Conservation (phyloP, 2,329 filamentous ascomycete genomes). For the Nigrospora osmanthi region DNA sequence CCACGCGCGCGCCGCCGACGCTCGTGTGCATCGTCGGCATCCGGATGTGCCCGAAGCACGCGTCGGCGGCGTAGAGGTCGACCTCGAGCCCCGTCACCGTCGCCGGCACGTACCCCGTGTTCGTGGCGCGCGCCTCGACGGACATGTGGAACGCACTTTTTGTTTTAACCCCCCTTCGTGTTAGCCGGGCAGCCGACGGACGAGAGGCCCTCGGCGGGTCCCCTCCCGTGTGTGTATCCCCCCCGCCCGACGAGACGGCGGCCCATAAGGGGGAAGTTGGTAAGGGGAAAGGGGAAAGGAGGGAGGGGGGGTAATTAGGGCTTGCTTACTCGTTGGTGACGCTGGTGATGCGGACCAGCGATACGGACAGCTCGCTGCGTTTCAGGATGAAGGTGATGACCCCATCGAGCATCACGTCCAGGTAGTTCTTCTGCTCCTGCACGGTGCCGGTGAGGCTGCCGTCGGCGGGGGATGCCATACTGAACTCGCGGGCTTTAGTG, state of each 20-base stretch:
- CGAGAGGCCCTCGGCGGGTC: background rate
- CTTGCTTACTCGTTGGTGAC: constrained; percentile 20
- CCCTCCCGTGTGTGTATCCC: too few relatives aligned
- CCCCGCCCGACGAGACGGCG: too few relatives aligned
- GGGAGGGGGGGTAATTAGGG: constrained; percentile 6
- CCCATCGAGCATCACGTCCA: background rate
- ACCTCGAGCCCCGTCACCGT: constrained; percentile 8
- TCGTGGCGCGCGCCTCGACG: constrained; percentile 12
- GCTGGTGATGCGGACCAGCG: constrained; percentile 16
- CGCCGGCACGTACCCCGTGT: constrained; percentile 11
- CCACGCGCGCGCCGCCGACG: constrained; percentile 9
- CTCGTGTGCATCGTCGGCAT: constrained; percentile 11
- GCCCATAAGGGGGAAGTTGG: too few relatives aligned
- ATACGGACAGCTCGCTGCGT: constrained; percentile 12
- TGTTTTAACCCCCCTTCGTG: background rate
- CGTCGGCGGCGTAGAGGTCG: constrained; percentile 8
- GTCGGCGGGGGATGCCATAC: too few relatives aligned
- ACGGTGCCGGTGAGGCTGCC: too few relatives aligned
- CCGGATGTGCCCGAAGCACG: constrained; percentile 13
- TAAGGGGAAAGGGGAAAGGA: background rate
- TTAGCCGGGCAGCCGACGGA: background rate
- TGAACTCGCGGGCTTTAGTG: too few relatives aligned
- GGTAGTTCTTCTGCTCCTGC: too few relatives aligned
- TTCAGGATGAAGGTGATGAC: constrained; percentile 10
- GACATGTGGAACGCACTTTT: constrained; percentile 14